Conservation (phyloP, 306 rosid species). For the Vicia villosa region DNA sequence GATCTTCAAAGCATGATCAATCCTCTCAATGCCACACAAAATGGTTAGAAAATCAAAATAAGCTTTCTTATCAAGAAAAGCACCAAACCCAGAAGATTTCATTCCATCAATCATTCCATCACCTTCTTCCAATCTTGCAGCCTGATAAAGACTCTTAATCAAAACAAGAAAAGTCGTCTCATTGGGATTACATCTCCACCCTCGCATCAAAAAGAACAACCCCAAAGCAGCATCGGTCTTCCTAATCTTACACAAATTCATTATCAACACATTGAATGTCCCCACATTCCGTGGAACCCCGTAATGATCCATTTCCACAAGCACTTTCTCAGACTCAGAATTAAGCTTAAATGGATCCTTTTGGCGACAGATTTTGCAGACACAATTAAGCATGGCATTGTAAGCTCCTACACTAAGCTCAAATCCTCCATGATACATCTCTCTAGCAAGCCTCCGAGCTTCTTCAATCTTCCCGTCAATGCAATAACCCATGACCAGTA, state of each 20-base stretch:
- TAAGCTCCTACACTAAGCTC: conserved; percentile 64
- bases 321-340: conserved; percentile 62
- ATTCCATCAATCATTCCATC: conserved; percentile 88
- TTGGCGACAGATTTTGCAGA: conserved; percentile 65
- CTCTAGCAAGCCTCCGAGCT: conserved; percentile 70
- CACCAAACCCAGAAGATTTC: conserved; percentile 62
- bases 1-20: conserved; percentile 72
- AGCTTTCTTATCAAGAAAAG: conserved; percentile 60
- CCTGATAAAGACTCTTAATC: conserved; percentile 75
- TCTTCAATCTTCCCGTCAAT: conserved; percentile 66
- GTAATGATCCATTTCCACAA: conserved; percentile 65
- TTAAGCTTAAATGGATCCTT: conserved; percentile 72
- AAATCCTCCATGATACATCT: conserved; percentile 86
- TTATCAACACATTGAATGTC: conserved; percentile 75
- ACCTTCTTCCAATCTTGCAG: conserved; percentile 77
- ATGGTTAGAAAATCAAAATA: conserved; percentile 65
- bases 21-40: conserved; percentile 81
- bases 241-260: conserved; percentile 77
- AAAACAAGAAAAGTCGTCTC: conserved; percentile 59
- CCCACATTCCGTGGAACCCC: conserved; percentile 84
- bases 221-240: conserved; percentile 61
- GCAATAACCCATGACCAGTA: conserved; percentile 74
- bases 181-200: conserved; percentile 62
- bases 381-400: conserved; percentile 76
- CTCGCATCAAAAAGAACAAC: conserved; percentile 61